Base-by-base conservation (phyloP, 1,284 basidiomycete genomes). In the Ganoderma lucidum region DNA sequence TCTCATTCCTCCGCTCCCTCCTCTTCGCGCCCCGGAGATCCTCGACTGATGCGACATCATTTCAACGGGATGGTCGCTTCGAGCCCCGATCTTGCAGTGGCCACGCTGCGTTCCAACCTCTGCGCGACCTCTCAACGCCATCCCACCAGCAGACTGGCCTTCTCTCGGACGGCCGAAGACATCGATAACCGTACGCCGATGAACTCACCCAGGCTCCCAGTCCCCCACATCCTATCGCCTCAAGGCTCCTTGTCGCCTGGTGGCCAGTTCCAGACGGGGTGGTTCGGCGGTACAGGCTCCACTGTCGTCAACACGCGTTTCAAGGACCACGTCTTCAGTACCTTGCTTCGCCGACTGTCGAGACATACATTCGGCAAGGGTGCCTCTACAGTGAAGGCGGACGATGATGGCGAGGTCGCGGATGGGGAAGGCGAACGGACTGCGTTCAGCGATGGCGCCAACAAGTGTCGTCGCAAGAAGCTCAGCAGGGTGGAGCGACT, bases 281-380 rank as follows among this genome's bases (percentile, higher is more conserved):
- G 85, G 85, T 95, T 94, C 75, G 93, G 93, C 48, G 96, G 96
- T 3, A 94, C 91, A 0, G 96, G 96, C 0, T 95, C 94, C 17
- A 98, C 96, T 1, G 89, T 91, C 59, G 96, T 98, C 67, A 98
- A 98, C 80, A 95, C 93, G 55, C 94, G 90, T 79, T 84, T 98
- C 69, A 96, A 96, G 81, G 96, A 98, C 77, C 95, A 97, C 74
- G 94, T 98, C 59, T 96, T 98, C 78, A 93, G 90, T 66, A 93
- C 93, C 15, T 90, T 98, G 41, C 83, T 98, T 69, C 88, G 90
- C 60, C 86, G 91, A 41, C 88, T 95, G 9, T 75, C 73, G 68
- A 84, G 84, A 39, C 87, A 87, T 66, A 56, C 84, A 82, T 37
- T 83, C 44, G 81, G 83, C 35, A 81, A 83, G 44, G 82, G 82